Base-by-base conservation (phyloP, 495 filamentous ascomycete species). In the Hypoxylon trugodes region DNA sequence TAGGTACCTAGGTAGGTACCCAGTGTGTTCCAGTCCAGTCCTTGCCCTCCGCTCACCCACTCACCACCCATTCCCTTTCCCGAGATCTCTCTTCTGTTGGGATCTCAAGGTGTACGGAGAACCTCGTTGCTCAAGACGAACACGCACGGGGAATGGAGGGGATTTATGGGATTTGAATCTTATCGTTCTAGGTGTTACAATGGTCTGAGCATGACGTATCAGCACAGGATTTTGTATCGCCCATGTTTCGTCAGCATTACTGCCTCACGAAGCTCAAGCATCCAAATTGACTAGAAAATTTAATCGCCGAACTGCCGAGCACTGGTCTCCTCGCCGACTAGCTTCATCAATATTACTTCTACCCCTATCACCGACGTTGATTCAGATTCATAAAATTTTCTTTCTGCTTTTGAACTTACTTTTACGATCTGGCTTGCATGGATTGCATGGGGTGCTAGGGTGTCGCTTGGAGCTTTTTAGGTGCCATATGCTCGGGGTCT, bases 301-400 rank as follows among this genome's bases (percentile, higher is more conserved):
- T 66, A 38, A 38, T 67, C 64, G 47, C 64, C 64, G 64, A 67
- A 67, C 64, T 67, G 42, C 64, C 64, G 64, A 67, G 45, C 22
- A 60, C 57, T 67, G 64, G 57, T 67, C 51, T 53, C 57, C 19
- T 67, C 64, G 64, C 64, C 64, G 64, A 67, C 52, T 59, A 53
- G 19, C 10, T 1, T 22, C 49, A 4, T 61, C 58, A 61, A 58
- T 67, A 67, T 53, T 67, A 52, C 22, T 42, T 57, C 45, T 36
- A 37, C 35, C n/a, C 48, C 57, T 61, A 67, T 57, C 47, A 54
- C 53, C 47, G 46, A 54, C 59, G 25, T 58, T 9, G 19, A 21
- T 54, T 66, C 4, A 7, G 35, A 32, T 33, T 61, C 35, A 12
- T 9, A 43, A 43, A 38, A 58, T 37, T 13, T 48, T 43, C 42